phyloP scores from a whole-genome alignment of 352 stramenopile genomes.

The Globisporangium megalacanthum region DNA sequence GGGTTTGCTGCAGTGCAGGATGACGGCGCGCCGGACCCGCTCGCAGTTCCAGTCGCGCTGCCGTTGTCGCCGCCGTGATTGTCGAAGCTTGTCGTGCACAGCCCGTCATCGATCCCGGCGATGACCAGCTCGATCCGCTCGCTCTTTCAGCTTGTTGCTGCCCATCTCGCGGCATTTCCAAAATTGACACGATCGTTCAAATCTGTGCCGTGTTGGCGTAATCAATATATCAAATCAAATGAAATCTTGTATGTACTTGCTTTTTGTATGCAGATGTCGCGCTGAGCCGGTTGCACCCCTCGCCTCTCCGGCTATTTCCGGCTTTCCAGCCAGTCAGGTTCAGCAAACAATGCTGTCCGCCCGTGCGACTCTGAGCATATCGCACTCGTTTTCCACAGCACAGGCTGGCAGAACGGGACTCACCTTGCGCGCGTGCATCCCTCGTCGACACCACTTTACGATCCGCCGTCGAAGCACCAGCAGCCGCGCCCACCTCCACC shows the following conservation, averaged over 20 bases:
- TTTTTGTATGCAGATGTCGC: too few species aligned
- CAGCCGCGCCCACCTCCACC: not conserved
- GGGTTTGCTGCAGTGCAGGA: slow-evolving; percentile 20
- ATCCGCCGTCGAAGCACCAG: slow-evolving; percentile 1
- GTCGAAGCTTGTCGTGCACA: not conserved
- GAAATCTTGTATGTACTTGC: not conserved
- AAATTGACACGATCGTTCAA: too few species aligned
- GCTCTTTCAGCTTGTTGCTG: too few species aligned
- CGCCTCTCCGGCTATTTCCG: slow-evolving; percentile 2
- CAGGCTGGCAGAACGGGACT: slow-evolving; percentile 7
- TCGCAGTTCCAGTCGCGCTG: not conserved
- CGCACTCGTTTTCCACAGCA: slow-evolving; percentile 4
- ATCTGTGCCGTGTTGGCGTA: too few species aligned
- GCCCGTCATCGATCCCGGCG: not conserved
- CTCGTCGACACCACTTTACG: not conserved
- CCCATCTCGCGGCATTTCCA: too few species aligned
- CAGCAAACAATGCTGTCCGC: not conserved
- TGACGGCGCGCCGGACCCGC: slow-evolving; percentile 2
- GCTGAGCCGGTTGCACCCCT: too few species aligned
- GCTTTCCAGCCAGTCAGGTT: not conserved
- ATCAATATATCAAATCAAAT: not conserved
- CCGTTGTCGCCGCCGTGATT: not conserved
- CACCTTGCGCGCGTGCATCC: not conserved
- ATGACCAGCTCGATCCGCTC: not conserved
- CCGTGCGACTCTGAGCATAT: slow-evolving; percentile 1